Base-by-base conservation (phyloP, 306 rosid species). In the Castanopsis chinensis region DNA sequence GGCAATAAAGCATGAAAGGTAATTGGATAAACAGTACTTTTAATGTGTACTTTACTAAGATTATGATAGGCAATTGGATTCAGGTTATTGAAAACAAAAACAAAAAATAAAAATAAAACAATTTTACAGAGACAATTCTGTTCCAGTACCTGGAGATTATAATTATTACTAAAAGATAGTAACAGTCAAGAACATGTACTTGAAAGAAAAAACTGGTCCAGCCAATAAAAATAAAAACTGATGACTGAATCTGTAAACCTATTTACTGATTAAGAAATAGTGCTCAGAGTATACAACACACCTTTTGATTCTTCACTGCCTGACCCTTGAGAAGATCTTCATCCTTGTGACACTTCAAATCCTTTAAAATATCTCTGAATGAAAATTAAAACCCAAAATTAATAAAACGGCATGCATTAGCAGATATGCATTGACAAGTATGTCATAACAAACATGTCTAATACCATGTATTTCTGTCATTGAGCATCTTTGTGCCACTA, bases 221-320 rank as follows among this genome's bases (percentile, higher is more conserved):
- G 49, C 32, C 61, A 30, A 43, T 13, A 33, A 15, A 18, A 7
- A 67, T 17, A 21, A 55, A 25, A 57, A n/a, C 27, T 53, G n/a
- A 45, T 27, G 2, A 18, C 28, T 54, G 59, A 28, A 32, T 8
- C 18, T 12, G 5, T 45, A 59, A 56, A 51, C 61, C 63, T 33
- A 33, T 33, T 33, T 33, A 33, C 37, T 33, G 37, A 5, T 33
- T 33, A 33, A 33, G 37, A 5, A 33, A 33, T 33, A 33, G 37
- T 4, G 37, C 37, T 33, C 37, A 33, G 6, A 33, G 37, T 5
- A 33, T 33, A 33, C 37, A 33, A 33, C 83, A 69, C 45, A 94
- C 97, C 97, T 89, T 92, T 82, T 92, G 99, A 85, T 78, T 92
- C 85, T 86, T 94, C 84, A 92, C 87, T 63, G 93, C 97, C 86